Base-by-base conservation (phyloP, 2,329 filamentous ascomycete species). In the Raffaelea albimanens region DNA sequence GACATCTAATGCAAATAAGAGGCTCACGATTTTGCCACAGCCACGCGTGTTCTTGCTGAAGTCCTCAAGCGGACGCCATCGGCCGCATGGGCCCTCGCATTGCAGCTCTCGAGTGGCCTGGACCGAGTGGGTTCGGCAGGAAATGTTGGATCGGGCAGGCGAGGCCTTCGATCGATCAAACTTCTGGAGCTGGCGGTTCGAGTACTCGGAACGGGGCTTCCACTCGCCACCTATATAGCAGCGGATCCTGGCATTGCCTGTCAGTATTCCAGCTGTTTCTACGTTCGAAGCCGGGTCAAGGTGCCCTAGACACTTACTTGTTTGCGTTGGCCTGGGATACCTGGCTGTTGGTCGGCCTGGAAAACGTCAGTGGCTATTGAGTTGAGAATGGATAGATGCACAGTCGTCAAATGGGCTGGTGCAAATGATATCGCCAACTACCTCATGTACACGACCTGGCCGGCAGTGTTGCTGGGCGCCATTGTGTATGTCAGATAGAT, bases 11-110 rank as follows among this genome's bases (percentile, higher is more conserved):
- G 7, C n/a, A 11, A 36, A 11, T 20, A 4, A 54, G n/a, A n/a
- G n/a, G n/a, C 64, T 55, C 53, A 67, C 65, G 5, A 57, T 52
- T 8, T 56, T 55, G 4, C 49, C 48, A 2, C 56, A 51, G 31
- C 55, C 57, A 4, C 63, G 58, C 14, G 64, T 63, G 18, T 18
- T 58, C 50, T 61, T 62, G 53, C 63, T 67, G 54, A 67, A 69
- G 4, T 52, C 47, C 0, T 59, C 52, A 3, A 55, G 47, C 7
- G 52, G 43, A 40, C 58, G 59, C 47, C 49, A 52, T 5, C 49
- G 48, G 33, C 50, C 52, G 44, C 66, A 69, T 13, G 63, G 63
- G 0, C 65, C 65, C 8, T 60, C 34, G 49, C 59, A 61, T 40
- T 52, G 33, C 4, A 57, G 16, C 29, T 58, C 57, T 0, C 45